phyloP scores from a whole-genome alignment of 176 grass and related monocot genomes.

The Rhynchospora breviuscula region DNA sequence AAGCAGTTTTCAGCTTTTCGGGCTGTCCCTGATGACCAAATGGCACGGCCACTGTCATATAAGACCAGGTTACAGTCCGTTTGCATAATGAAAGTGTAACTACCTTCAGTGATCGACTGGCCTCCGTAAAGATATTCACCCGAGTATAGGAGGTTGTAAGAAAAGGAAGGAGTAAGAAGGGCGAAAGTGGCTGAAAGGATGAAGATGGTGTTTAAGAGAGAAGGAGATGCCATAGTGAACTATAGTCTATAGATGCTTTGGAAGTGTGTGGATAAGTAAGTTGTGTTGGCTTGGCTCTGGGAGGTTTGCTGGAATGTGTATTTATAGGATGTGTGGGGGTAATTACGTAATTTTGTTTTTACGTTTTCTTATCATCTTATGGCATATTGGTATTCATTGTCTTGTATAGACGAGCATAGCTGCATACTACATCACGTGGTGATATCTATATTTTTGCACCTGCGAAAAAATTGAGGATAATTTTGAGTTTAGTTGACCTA shows the following conservation, averaged over 20 bases:
- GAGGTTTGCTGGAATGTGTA: background rate
- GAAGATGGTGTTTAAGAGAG: background rate
- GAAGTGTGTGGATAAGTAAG: background rate
- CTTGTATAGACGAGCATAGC: too few species aligned
- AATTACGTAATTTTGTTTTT: background rate
- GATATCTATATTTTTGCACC: too few species aligned
- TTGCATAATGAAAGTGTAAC: constrained; percentile 14
- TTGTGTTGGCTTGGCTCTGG: background rate
- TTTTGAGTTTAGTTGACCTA: too few species aligned
- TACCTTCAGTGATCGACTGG: constrained; percentile 8
- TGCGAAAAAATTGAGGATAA: too few species aligned
- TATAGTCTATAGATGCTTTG: background rate
- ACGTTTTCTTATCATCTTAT: too few species aligned
- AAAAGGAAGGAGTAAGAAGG: background rate
- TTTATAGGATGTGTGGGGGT: background rate
- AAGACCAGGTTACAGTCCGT: constrained; percentile 30
- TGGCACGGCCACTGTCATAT: background rate
- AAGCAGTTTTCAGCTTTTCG: background rate
- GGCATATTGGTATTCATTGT: too few species aligned
- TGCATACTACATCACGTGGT: too few species aligned
- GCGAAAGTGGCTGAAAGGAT: background rate
- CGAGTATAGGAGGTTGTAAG: background rate
- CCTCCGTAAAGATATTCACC: constrained; percentile 13
- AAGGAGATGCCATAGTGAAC: background rate
- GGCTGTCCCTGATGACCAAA: constrained; percentile 17